Conservation (phyloP, 495 filamentous ascomycete species). For the Neurospora sp. region DNA sequence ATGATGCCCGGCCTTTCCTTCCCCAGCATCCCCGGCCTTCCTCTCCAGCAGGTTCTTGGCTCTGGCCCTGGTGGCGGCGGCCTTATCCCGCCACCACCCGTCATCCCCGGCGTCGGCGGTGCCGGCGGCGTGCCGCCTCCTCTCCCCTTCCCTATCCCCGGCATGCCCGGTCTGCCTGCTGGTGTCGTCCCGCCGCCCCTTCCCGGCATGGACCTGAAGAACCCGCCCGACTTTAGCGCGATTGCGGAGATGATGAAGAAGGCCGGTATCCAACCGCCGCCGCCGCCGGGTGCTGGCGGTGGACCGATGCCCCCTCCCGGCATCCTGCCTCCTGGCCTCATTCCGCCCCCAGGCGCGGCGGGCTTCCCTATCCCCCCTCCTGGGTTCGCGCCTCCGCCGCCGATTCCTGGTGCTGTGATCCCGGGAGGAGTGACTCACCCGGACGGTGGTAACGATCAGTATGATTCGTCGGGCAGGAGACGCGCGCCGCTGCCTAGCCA, state of each 20-base stretch:
- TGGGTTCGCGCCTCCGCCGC: conserved; percentile 32
- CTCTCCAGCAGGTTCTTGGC: conserved; percentile 25
- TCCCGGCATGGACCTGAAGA: conserved; percentile 43
- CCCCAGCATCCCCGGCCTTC: conserved; percentile 43
- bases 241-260: conserved; percentile 54
- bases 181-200: conserved; percentile 39
- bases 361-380: conserved; percentile 26
- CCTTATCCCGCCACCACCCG: conserved; percentile 24
- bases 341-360: conserved; percentile 39
- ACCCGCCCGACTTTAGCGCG: conserved; percentile 57
- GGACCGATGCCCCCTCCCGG: conserved; percentile 27
- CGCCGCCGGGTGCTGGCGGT: conserved; percentile 16
- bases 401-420: conserved; percentile 19
- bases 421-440: conserved; percentile 1
- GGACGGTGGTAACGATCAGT: not conserved
- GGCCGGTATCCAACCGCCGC: conserved; percentile 40
- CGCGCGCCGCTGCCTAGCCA: conserved; percentile 69
- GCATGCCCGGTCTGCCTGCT: conserved; percentile 35
- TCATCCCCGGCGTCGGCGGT: conserved; percentile 4
- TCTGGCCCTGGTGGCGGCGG: not conserved
- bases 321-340: conserved; percentile 39
- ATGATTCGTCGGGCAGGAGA: conserved; percentile 25
- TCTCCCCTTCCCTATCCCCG: conserved; percentile 23
- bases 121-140: conserved; percentile 21
- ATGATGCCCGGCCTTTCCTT: conserved; percentile 21